Conservation (phyloP, 1,284 basidiomycete genomes). For the Ganoderma lucidum region DNA sequence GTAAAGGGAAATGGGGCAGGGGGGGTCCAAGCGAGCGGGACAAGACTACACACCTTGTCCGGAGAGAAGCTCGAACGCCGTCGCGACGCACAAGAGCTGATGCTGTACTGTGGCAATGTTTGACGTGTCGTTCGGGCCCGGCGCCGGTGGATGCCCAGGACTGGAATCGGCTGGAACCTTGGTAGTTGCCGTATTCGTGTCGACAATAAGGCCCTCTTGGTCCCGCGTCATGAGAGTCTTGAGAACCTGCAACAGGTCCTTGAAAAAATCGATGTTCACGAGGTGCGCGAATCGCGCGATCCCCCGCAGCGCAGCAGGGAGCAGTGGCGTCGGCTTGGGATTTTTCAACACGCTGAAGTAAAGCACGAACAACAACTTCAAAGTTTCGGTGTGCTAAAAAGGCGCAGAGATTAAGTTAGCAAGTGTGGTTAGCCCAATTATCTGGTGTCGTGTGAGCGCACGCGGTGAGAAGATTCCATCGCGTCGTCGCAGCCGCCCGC, state of each 20-base stretch:
- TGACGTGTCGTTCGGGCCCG: slow-evolving; percentile 47
- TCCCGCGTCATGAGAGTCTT: slow-evolving; percentile 77
- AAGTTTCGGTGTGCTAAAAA: slow-evolving; percentile 92
- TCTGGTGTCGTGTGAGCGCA: slow-evolving; percentile 19
- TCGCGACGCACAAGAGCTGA: slow-evolving; percentile 89
- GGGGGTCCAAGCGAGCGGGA: slow-evolving; percentile 7
- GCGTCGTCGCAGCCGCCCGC: slow-evolving; percentile 12
- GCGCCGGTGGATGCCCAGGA: slow-evolving; percentile 15
- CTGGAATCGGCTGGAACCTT: slow-evolving; percentile 1
- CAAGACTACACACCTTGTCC: slow-evolving; percentile 80
- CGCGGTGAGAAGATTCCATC: slow-evolving; percentile 28
- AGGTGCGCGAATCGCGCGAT: slow-evolving; percentile 95
- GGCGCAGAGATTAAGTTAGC: slow-evolving; percentile 8
- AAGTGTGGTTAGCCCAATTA: slow-evolving; percentile 22
- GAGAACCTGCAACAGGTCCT: slow-evolving; percentile 90
- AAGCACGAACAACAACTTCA: slow-evolving; percentile 97
- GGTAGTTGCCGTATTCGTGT: slow-evolving; percentile 40
- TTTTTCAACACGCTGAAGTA: slow-evolving; percentile 98
- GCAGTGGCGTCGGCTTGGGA: slow-evolving; percentile 80
- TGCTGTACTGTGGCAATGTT: slow-evolving; percentile 54
- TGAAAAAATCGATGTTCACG: slow-evolving; percentile 99
- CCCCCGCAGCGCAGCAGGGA: slow-evolving; percentile 91
- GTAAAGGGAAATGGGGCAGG: slow-evolving; percentile 9
- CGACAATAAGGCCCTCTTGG: slow-evolving; percentile 31
- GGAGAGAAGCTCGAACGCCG: slow-evolving; percentile 94